Percentiles rank a stretch among this genome's conserved stretches.
Conservation (phyloP, 176 grass and related monocot species). For the Cenchrus americanus region DNA sequence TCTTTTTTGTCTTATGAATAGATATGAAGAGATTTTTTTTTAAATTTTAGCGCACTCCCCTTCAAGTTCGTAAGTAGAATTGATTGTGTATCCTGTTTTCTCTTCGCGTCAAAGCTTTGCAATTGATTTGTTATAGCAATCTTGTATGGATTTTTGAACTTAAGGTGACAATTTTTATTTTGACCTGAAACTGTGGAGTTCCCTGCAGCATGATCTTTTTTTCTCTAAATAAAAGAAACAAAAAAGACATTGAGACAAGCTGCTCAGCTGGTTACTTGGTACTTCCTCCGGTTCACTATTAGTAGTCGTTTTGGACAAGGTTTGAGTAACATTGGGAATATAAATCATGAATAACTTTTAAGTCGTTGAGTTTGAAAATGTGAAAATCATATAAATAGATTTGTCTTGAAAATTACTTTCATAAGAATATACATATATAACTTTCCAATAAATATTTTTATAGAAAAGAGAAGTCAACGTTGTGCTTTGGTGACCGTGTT, state of each 20-base stretch:
- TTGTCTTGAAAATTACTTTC: no score
- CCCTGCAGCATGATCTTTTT: background rate
- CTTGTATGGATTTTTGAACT: background rate
- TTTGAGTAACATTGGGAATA: no score
- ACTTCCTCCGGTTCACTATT: no score
- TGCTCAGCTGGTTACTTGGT: background rate
- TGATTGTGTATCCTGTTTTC: conserved; percentile 15
- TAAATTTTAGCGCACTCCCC: background rate
- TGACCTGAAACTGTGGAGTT: background rate
- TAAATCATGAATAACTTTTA: no score
- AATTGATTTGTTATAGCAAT: background rate
- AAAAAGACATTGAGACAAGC: background rate
- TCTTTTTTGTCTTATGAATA: conserved; percentile 13
- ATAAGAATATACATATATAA: no score
- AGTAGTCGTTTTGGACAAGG: no score
- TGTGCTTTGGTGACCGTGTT: no score
- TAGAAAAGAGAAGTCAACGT: no score
- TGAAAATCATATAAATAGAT: no score
- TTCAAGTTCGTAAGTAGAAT: conserved; percentile 29
- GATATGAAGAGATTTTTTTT: conserved; percentile 22
- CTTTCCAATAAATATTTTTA: no score
- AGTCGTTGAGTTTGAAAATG: no score
- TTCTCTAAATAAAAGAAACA: background rate
- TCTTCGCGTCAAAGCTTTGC: background rate
- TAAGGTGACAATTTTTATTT: background rate